Evolutionary conservation across 2,329 filamentous ascomycete genomes (phyloP), one percentile per base, ranked within the genome.

Genomic region (Phyllosticta capitalensis): DNA sequence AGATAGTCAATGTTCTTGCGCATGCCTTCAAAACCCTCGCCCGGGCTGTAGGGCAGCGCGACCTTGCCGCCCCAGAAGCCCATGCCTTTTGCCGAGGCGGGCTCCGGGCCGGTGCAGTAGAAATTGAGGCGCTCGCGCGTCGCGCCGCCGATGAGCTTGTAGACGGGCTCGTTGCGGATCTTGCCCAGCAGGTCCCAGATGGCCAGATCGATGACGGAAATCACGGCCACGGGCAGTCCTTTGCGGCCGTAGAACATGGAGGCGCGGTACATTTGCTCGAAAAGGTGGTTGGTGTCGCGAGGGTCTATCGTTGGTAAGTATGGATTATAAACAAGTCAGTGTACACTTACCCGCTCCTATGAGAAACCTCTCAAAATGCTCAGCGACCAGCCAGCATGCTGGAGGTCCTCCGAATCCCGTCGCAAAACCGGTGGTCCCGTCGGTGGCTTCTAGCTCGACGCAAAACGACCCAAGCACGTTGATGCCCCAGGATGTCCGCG

Each of bases 191-290:
- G 79, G 78, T 96, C 92, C 92, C 92, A 96, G 49, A 96, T 75
- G 4, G 92, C 92, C 51, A 96, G 81, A 69, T 96, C 92, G 68
- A 96, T 94, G 64, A 96, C 92, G 1, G 90, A 95, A 69, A 96
- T 96, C 68, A 95, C 87, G 57, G 92, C 92, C 10, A 92, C 83
- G 1, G 92, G 88, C 1, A 96, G 83, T 53, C 92, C 92, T 74
- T 96, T 96, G 65, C 92, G 87, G 63, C 92, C 92, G 70, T 96
- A 96, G 79, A 96, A 96, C 89, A 96, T 95, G 65, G 90, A 95
- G 1, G 83, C 89, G 62, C 91, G 86, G 79, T 96, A 96, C 92
- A 96, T 96, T 73, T 95, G 90, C 78, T 96, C 92, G 71, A 95
- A 96, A 28, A 96, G 79, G 63, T 92, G 83, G 75, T 95, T 96